Evolutionary conservation across 306 rosid species (phyloP).

Genomic region (Cucurbita moschata): DNA sequence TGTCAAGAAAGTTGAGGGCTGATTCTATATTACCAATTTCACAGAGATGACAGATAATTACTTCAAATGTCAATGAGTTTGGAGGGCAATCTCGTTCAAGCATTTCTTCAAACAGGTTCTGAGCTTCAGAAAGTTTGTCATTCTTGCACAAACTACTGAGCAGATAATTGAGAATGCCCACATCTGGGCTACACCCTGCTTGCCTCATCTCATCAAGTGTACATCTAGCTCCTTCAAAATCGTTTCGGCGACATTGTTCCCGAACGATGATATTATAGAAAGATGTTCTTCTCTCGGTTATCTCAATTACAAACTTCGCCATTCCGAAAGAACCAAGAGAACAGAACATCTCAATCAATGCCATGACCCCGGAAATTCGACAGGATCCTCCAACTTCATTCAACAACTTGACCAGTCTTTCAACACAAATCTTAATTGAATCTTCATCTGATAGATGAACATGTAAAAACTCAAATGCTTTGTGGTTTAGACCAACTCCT

Average conservation of each 20-base stretch:
- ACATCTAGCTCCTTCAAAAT: constrained; percentile 29
- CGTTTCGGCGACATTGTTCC: constrained; percentile 31
- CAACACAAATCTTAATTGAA: constrained; percentile 18
- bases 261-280: constrained; percentile 39
- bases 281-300: constrained; percentile 18
- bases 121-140: constrained; percentile 30
- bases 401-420: constrained; percentile 26
- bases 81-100: constrained; percentile 23
- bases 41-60: constrained; percentile 30
- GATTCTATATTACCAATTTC: constrained; percentile 22
- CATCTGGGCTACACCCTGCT: constrained; percentile 24
- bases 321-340: constrained; percentile 24
- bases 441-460: constrained; percentile 16
- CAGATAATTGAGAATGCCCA: constrained; percentile 26
- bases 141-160: constrained; percentile 38
- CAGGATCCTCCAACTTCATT: constrained; percentile 49
- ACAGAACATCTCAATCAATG: constrained; percentile 46
- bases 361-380: constrained; percentile 31
- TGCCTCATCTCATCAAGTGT: constrained; percentile 41
- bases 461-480: constrained; percentile 46
- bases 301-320: constrained; percentile 37
- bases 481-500: constrained; percentile 14
- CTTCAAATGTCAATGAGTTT: constrained; percentile 33
- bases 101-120: constrained; percentile 28
- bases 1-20: constrained; percentile 34